Conservation (phyloP, 352 stramenopile genomes). For the Globisporangium recalcitrans region DNA sequence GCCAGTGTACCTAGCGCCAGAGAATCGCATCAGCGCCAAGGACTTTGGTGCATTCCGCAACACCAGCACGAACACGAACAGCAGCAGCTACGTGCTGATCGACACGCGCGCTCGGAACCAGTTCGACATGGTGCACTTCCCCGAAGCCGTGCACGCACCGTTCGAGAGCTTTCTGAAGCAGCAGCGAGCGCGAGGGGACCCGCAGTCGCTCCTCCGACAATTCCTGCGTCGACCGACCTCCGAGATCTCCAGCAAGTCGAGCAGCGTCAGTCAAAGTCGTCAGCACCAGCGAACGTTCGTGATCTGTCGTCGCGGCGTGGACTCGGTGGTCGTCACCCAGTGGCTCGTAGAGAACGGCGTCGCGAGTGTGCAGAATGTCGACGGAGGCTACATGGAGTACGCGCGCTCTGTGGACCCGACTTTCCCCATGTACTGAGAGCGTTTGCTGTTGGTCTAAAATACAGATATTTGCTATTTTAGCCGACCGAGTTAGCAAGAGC, state of each 20-base stretch:
- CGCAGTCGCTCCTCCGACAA: background rate
- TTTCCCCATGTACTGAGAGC: constrained; percentile 77
- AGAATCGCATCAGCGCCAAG: constrained; percentile 31
- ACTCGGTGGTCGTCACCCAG: constrained; percentile 52
- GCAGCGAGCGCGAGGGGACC: constrained; percentile 7
- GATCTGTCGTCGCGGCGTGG: constrained; percentile 76
- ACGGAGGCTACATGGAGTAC: constrained; percentile 71
- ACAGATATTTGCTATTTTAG: no score
- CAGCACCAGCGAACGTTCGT: constrained; percentile 27
- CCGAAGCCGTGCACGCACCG: constrained; percentile 59
- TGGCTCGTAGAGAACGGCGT: constrained; percentile 50
- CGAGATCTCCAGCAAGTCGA: background rate
- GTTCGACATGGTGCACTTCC: constrained; percentile 78
- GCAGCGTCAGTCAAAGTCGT: background rate
- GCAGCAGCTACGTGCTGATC: constrained; percentile 39
- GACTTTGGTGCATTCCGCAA: constrained; percentile 34
- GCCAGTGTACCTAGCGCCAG: background rate
- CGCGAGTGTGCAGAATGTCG: constrained; percentile 46
- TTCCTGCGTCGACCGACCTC: background rate
- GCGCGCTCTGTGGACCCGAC: constrained; percentile 36
- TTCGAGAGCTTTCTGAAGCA: constrained; percentile 33
- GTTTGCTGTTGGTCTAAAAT: no score
- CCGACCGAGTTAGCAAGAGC: background rate
- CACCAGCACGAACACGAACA: background rate
- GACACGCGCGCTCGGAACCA: constrained; percentile 53